Evolutionary conservation across 2,329 filamentous ascomycete species (phyloP), one percentile per base, ranked within the genome.

Genomic region (Cladosporium austrohemisphaericum): DNA sequence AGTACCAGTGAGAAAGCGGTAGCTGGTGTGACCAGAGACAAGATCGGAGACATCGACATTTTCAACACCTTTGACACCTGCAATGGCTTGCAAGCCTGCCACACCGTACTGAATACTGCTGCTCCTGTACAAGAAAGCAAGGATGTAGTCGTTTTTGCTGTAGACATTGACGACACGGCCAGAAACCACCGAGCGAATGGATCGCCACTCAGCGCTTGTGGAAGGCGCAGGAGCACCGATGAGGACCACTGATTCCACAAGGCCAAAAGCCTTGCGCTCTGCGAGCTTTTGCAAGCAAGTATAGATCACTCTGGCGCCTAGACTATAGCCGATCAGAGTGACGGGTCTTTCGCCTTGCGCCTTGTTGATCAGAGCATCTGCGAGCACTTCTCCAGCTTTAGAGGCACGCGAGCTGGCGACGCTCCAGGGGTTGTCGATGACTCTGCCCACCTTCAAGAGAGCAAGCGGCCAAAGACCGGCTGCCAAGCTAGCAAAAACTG

Each of bases 141-240:
- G 80, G 25, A 96, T 83, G 61, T 88, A 87, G 67, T 96, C 91
- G 52, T 93, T 91, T 45, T 85, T 82, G 1, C 88, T 92, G 68
- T 85, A 95, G 7, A 92, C 88, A 59, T 96, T 96, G 59, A 95
- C 85, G 6, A 95, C 76, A 50, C 86, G 80, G 2, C 91, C 90
- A 1, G 84, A 81, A 0, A 95, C 89, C 1, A 92, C 88, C 36
- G 80, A 81, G 23, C 88, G 81, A 57, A 95, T 81, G 29, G 80
- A 75, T 36, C 84, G 78, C 91, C 91, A 96, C 57, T 89, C 81
- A 1, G 76, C 76, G 0, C 79, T 69, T 36, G 85, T 79, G 0
- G 85, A 87, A 0, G 91, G 88, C 0, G 85, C 81, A 0, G 91
- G 88, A 0, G 88, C 78, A 2, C 91, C 91, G 50, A 96, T 86